Conservation (phyloP, 805 yeast genomes). For the baker's yeast (Saccharomyces cerevisiae) region DNA sequence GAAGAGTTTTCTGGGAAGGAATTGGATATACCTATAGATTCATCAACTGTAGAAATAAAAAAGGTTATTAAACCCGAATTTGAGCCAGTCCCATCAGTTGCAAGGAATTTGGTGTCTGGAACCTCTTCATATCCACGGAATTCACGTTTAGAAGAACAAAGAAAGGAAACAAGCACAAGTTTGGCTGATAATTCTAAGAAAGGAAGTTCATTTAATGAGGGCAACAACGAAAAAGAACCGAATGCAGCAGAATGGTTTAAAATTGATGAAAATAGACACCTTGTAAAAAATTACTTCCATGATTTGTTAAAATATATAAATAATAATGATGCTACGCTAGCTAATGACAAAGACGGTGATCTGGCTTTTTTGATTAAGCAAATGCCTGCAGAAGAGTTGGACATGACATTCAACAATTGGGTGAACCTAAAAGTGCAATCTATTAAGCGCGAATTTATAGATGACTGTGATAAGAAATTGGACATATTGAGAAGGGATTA, state of each 20-base stretch:
- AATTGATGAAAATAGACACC: constrained; percentile 10
- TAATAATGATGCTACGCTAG: constrained; percentile 18
- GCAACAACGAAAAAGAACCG: too few species aligned
- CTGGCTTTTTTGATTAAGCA: constrained; percentile 55
- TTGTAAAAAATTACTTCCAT: constrained; percentile 20
- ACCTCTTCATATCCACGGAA: not conserved
- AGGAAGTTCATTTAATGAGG: not conserved
- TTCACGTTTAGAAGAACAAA: not conserved
- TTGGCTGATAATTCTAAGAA: not conserved
- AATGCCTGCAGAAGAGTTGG: constrained; percentile 62
- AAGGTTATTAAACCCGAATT: not conserved
- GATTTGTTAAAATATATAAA: constrained; percentile 23
- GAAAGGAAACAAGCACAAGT: not conserved
- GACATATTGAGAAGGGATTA: constrained; percentile 29
- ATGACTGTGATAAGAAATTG: constrained; percentile 46
- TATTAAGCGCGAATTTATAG: constrained; percentile 41
- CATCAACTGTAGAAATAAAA: constrained; percentile 1
- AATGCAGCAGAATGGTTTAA: not conserved
- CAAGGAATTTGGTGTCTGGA: not conserved
- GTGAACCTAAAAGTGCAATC: constrained; percentile 39
- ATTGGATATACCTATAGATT: not conserved
- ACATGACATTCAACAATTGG: constrained; percentile 70
- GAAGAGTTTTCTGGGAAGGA: not conserved
- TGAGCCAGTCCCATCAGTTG: not conserved
- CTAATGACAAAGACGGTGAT: constrained; percentile 58